Evolutionary conservation across 2,329 filamentous ascomycete species (phyloP).

Genomic region (Exophiala oligosperma): DNA sequence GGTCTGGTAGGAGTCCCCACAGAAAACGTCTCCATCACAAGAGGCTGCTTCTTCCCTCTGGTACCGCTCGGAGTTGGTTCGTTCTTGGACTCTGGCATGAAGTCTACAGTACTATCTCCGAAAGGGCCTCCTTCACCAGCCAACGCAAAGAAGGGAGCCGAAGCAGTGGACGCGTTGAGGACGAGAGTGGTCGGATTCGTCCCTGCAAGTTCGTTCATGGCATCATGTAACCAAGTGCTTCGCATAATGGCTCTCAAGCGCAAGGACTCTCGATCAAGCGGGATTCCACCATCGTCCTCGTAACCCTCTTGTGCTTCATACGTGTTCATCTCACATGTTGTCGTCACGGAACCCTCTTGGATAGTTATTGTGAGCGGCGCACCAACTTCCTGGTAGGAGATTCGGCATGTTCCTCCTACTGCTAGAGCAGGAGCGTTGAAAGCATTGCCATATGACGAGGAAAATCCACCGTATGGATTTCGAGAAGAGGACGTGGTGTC

Average conservation of each 20-base stretch:
- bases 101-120: conserved; percentile 62
- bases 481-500: conserved; percentile 54
- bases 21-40: conserved; percentile 52
- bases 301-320: conserved; percentile 58
- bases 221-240: conserved; percentile 52
- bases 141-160: conserved; percentile 71
- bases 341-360: conserved; percentile 82
- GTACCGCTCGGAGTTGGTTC: conserved; percentile 38
- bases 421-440: conserved; percentile 83
- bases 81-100: conserved; percentile 50
- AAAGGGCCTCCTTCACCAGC: conserved; percentile 62
- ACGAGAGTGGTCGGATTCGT: conserved; percentile 73
- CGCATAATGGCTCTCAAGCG: conserved; percentile 94
- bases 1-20: conserved; percentile 58
- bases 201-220: conserved; percentile 54
- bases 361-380: conserved; percentile 81
- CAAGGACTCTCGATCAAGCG: conserved; percentile 77
- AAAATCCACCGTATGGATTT: conserved; percentile 31
- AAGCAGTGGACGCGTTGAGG: conserved; percentile 61
- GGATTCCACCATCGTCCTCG: conserved; percentile 74
- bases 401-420: conserved; percentile 80
- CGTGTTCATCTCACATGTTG: conserved; percentile 85
- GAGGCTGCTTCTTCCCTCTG: conserved; percentile 37
- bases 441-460: conserved; percentile 59
- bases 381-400: conserved; percentile 74